Evolutionary conservation across 2,329 filamentous ascomycete species (phyloP), one percentile per base, ranked within the genome.

Genomic region (Alternaria tenuissima): DNA sequence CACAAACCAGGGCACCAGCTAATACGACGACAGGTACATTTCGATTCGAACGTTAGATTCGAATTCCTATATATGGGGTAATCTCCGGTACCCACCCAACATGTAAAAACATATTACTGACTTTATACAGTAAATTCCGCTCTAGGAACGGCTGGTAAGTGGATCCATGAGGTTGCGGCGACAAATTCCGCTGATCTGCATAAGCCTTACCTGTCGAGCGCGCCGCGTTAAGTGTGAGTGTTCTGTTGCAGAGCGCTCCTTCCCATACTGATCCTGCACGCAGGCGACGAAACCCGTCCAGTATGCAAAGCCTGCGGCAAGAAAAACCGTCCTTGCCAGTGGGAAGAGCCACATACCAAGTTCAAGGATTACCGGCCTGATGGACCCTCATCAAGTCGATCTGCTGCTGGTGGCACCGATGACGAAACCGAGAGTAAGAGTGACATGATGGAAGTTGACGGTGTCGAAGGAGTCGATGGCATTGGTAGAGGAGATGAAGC

Each of bases 131-230:
- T 48, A 76, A 74, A 61, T 73, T 63, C 57, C 72, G 73, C 48
- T 76, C 73, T 38, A 72, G 65, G 55, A 73, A 65, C 54, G 73
- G 73, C 47, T 76, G 73, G 73, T 76, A 36, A 66, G 71, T 69
- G 46, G 24, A 41, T 18, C n/a, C n/a, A 16, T 38, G 41, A 20
- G 32, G 18, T 51, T 11, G 20, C 22, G 24, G 30, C 36, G 18
- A 52, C 20, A 24, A 51, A 28, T 34, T 52, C 41, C 51, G 39
- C 61, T 67, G 42, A 61, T 42, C 18, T 24, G 11, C 41, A 22
- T 34, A 48, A 76, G 74, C 54, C 57, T 72, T 38, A 75, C 73
- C 14, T 76, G 74, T 57, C 65, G 74, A 57, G 61, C 66, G 22
- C 73, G 74, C 39, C 73, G 74, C 36, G 74, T 76, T 16, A 75